These are phyloP conservation scores for Beauveria asiatica DNA, from an alignment of 2,329 filamentous ascomycete genomes.

Conservation along the genomic window DNA sequence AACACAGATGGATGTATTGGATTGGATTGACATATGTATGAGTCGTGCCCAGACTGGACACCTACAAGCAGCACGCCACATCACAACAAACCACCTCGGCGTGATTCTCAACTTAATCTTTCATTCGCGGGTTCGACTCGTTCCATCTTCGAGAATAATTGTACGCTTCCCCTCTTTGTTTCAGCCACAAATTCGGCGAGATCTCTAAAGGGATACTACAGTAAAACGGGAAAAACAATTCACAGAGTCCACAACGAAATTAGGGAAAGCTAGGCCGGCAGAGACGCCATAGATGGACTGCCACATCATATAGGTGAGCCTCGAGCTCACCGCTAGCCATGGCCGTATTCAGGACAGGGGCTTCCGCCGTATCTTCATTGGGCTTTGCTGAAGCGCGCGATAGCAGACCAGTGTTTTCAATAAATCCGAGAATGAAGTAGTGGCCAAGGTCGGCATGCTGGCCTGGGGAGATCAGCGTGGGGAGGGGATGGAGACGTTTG, in stretches of 20 bases:
- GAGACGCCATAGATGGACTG: background rate
- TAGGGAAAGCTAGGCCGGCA: background rate
- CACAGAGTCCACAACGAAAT: background rate
- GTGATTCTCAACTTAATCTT: too few relatives aligned
- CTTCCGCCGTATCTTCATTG: background rate
- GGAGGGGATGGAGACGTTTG: conserved; percentile 11
- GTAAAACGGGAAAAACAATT: too few relatives aligned
- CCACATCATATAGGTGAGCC: background rate
- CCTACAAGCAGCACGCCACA: too few relatives aligned
- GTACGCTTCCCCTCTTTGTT: too few relatives aligned
- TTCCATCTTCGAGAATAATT: too few relatives aligned
- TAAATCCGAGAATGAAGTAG: background rate
- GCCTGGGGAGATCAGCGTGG: conserved; percentile 11
- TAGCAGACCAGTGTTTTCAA: background rate
- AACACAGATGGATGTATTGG: too few relatives aligned
- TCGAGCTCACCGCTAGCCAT: background rate
- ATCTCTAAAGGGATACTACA: too few relatives aligned
- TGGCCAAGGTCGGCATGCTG: conserved; percentile 13
- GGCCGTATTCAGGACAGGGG: background rate
- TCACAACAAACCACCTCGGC: too few relatives aligned
- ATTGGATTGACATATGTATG: too few relatives aligned
- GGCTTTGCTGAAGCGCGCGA: background rate
- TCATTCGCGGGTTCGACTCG: too few relatives aligned
- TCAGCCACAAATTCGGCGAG: too few relatives aligned
- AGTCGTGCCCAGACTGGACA: too few relatives aligned